Base-by-base conservation (phyloP, 768 basidiomycete genomes). In the Pholiota molesta region DNA sequence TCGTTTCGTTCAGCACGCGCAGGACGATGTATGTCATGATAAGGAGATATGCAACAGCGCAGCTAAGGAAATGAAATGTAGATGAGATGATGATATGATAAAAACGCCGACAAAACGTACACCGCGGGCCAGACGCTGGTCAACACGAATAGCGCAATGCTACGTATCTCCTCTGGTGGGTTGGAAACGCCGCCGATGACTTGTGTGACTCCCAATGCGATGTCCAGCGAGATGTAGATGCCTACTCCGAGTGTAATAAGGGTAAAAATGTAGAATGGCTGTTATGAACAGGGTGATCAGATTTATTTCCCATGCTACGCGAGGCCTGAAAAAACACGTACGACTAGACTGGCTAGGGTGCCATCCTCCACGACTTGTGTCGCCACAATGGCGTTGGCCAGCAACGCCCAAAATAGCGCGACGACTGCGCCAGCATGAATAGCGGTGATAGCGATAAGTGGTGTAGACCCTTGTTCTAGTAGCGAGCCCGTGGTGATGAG, bases 331-430 rank as follows among this genome's bases (percentile, higher is more conserved):
- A 37, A n/a, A 19, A 37, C 52, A 83, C 83, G 66, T 57, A 92
- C 90, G 57, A 90, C 76, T 52, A 92, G 63, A 61, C 88, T 85
- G 66, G 84, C 84, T 35, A 88, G 77, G 0, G 92, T 92, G 6
- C 95, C 97, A 69, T 93, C 97, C 72, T 98, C 97, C 58, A 98
- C 91, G 53, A 95, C 72, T 75, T 99, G 97, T n/a, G 90, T 92
- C 37, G 89, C 87, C 21, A 95, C 83, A 62, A 94, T 75, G 9
- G 82, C 91, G 74, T 92, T 94, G 33, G 82, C 92, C 56, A 93
- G 77, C 65, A 94, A 76, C 7, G 83, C 69, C 91, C 94, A 95
- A 71, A 95, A 96, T 4, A 94, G 75, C 3, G 89, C 83, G 3
- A 86, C 88, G 47, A 95, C 85, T 17, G 88, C 63, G 3, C 88